phyloP scores from a whole-genome alignment of 164 flowering plant species.

The Stephania cephalantha region DNA sequence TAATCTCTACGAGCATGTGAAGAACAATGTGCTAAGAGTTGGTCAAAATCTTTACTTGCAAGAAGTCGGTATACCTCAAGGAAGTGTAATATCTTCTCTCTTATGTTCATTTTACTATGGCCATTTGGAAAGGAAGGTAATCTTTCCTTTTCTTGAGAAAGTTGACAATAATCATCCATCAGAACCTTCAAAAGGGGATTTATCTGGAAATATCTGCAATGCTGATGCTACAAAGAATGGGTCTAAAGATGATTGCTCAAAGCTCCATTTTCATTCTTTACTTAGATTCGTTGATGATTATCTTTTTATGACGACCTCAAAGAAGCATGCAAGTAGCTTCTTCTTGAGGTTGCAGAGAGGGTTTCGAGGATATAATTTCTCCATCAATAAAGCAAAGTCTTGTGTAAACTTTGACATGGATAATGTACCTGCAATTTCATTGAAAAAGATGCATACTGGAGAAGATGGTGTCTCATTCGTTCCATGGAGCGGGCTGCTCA shows the following conservation, averaged over 20 bases:
- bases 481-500: conserved; percentile 87
- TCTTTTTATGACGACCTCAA: conserved; percentile 73
- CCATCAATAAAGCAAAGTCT: conserved; percentile 67
- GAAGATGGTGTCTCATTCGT: conserved; percentile 61
- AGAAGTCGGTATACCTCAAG: conserved; percentile 81
- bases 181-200: conserved; percentile 8
- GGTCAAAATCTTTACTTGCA: conserved; percentile 55
- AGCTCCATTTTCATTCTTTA: conserved; percentile 29
- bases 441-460: conserved; percentile 42
- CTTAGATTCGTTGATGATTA: conserved; percentile 82
- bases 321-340: conserved; percentile 52
- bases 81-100: conserved; percentile 74
- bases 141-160: conserved; percentile 66
- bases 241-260: conserved; percentile 3
- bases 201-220: conserved; percentile 1
- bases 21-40: conserved; percentile 50
- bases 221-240: conserved; percentile 4
- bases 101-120: conserved; percentile 90
- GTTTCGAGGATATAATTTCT: conserved; percentile 70
- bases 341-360: conserved; percentile 58
- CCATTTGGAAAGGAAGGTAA: conserved; percentile 53
- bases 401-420: conserved; percentile 51
- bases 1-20: conserved; percentile 58
- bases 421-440: conserved; percentile 9
- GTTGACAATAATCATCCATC: conserved; percentile 1